phyloP scores from a whole-genome alignment of 306 rosid species.

The Vigna trinervia region DNA sequence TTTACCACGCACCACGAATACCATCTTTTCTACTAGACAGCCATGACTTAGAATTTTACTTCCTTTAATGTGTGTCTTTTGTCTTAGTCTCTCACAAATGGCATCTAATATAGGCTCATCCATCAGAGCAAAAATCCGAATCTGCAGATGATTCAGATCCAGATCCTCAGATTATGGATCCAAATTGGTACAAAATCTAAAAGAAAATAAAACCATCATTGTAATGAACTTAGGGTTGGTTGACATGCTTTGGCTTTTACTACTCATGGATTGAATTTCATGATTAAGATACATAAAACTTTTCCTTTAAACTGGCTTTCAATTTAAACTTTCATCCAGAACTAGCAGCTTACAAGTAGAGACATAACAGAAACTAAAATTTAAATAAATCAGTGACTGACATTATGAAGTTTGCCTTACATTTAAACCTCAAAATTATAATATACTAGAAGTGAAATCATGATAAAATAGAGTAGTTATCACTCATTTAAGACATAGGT shows the following conservation, averaged over 20 bases:
- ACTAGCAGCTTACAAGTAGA: conserved; percentile 25
- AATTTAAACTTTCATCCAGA: background rate
- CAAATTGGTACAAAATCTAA: conserved; percentile 14
- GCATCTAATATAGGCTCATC: conserved; percentile 77
- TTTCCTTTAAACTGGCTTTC: conserved; percentile 1
- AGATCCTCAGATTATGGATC: background rate
- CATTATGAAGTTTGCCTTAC: background rate
- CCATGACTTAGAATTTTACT: conserved; percentile 64
- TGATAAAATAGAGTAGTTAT: conserved; percentile 9
- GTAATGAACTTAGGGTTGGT: background rate
- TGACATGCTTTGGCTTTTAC: background rate
- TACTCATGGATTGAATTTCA: conserved; percentile 14
- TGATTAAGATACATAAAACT: conserved; percentile 20
- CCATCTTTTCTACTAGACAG: conserved; percentile 78
- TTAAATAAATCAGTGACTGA: background rate
- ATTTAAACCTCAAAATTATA: conserved; percentile 1
- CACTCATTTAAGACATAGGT: conserved; percentile 15
- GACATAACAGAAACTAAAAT: background rate
- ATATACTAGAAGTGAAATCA: background rate
- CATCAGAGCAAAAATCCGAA: conserved; percentile 75
- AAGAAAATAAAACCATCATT: background rate
- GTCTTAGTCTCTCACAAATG: conserved; percentile 73
- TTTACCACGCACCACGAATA: conserved; percentile 81
- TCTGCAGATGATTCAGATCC: conserved; percentile 49
- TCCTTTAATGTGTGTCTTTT: conserved; percentile 77